A percentile compares a stretch with the other conserved stretches of the same genome.
Evolutionary conservation across 1,139 yeast species (phyloP).

Genomic region (Candida sojae): DNA sequence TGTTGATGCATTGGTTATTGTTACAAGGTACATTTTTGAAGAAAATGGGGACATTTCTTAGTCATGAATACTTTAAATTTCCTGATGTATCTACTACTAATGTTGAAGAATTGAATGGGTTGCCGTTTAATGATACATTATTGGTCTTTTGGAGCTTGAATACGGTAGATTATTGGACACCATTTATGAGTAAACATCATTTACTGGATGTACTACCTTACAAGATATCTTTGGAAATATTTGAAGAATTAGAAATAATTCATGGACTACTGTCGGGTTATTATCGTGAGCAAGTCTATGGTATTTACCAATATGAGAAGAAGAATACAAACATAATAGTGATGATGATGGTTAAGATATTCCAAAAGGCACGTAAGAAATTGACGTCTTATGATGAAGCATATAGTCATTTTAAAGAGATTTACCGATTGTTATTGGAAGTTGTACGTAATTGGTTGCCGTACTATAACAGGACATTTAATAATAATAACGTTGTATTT

Average conservation of each 20-base stretch:
- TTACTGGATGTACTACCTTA: constrained; percentile 15
- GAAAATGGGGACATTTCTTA: constrained; percentile 11
- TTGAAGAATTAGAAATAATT: constrained; percentile 7
- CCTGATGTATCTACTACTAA: constrained; percentile 20
- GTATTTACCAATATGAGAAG: constrained; percentile 19
- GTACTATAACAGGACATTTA: constrained; percentile 30
- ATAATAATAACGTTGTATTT: constrained; percentile 35
- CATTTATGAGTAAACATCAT: constrained; percentile 17
- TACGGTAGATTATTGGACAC: constrained; percentile 33
- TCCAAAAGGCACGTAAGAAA: constrained; percentile 10
- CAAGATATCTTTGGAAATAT: constrained; percentile 14
- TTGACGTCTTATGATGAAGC: constrained; percentile 7
- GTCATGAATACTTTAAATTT: constrained; percentile 29
- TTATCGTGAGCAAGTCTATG: constrained; percentile 4
- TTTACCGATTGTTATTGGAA: constrained; percentile 10
- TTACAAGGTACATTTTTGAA: constrained; percentile 20
- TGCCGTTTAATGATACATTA: constrained; percentile 12
- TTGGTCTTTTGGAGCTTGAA: constrained; percentile 31
- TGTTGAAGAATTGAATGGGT: constrained; percentile 21
- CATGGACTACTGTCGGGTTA: constrained; percentile 3
- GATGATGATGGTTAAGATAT: constrained; percentile 18
- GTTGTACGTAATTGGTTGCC: constrained; percentile 31
- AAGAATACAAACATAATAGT: constrained; percentile 26
- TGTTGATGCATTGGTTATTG: constrained; percentile 37
- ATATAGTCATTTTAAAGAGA: constrained; percentile 12